These are phyloP conservation scores for Blastobotrys serpentis DNA, from an alignment of 1,139 yeast genomes.

Conservation along the genomic window DNA sequence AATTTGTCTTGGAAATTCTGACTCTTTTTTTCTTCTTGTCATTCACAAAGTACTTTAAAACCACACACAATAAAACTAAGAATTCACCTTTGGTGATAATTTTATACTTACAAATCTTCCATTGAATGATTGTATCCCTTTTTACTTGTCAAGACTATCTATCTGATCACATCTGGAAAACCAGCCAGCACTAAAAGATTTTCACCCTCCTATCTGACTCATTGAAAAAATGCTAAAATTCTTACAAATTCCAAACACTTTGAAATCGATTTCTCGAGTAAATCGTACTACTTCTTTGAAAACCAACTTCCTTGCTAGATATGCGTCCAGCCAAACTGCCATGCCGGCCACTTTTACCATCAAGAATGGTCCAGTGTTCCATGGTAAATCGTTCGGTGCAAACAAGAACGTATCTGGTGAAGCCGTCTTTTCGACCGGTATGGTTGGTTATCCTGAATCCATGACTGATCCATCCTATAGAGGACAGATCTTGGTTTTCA, in stretches of 20 bases:
- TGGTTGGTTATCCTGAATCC: constrained; percentile 99
- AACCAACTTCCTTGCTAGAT: constrained; percentile 12
- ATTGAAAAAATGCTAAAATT: constrained; percentile 12
- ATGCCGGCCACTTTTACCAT: constrained; percentile 75
- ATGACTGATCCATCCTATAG: constrained; percentile 98
- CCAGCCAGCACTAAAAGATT: constrained; percentile 37
- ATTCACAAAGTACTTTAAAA: too few species aligned
- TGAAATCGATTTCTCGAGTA: neutral
- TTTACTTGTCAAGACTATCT: constrained; percentile 34
- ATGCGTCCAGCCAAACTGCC: constrained; percentile 14
- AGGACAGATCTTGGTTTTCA: constrained; percentile 94
- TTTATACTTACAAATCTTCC: constrained; percentile 4
- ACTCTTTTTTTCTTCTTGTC: neutral
- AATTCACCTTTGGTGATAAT: neutral
- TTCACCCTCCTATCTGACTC: neutral
- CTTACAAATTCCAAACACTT: constrained; percentile 17
- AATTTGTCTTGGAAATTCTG: neutral
- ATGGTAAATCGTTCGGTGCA: constrained; percentile 94
- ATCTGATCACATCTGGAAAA: constrained; percentile 52
- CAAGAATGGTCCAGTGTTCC: constrained; percentile 90
- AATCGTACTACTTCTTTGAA: neutral
- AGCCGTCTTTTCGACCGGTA: constrained; percentile 97
- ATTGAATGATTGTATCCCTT: constrained; percentile 23
- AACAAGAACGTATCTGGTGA: constrained; percentile 90
- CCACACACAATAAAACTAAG: too few species aligned